Evolutionary conservation across 2,329 filamentous ascomycete species (phyloP).

Genomic region (Apiospora malaysiana): DNA sequence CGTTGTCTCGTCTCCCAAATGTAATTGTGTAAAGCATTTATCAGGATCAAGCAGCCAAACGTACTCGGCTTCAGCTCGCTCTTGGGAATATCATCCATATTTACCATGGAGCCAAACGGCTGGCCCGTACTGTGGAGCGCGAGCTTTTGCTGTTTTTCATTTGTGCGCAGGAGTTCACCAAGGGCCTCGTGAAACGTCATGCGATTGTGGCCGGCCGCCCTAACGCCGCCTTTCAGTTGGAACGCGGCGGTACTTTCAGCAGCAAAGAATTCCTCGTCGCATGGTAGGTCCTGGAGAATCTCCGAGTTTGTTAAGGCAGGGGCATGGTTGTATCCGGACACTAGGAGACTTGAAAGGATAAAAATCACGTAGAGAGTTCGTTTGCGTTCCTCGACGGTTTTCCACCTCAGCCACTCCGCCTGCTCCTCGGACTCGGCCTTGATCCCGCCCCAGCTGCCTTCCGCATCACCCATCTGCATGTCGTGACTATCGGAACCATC

Average conservation of each 20-base stretch:
- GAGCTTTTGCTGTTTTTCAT: slow-evolving; percentile 66
- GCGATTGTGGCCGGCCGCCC: slow-evolving; percentile 71
- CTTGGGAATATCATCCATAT: slow-evolving; percentile 56
- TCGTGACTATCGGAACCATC: slow-evolving; percentile 57
- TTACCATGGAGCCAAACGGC: slow-evolving; percentile 52
- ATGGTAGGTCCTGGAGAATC: slow-evolving; percentile 86
- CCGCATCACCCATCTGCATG: slow-evolving; percentile 61
- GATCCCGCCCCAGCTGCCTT: slow-evolving; percentile 51
- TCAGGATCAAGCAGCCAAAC: slow-evolving; percentile 88
- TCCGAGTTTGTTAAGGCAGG: slow-evolving; percentile 94
- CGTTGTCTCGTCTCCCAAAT: slow-evolving; percentile 97
- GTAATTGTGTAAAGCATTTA: slow-evolving; percentile 95
- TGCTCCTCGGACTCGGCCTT: slow-evolving; percentile 62
- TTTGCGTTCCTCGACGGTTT: slow-evolving; percentile 86
- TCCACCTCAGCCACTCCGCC: slow-evolving; percentile 89
- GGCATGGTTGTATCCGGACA: slow-evolving; percentile 91
- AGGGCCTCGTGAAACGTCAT: slow-evolving; percentile 84
- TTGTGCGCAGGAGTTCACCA: slow-evolving; percentile 79
- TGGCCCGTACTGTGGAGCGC: slow-evolving; percentile 48
- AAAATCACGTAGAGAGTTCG: slow-evolving; percentile 92
- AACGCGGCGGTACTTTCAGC: slow-evolving; percentile 86
- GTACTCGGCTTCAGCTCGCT: slow-evolving; percentile 81
- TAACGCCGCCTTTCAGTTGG: slow-evolving; percentile 75
- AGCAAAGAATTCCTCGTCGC: slow-evolving; percentile 89
- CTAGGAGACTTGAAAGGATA: slow-evolving; percentile 86